Evolutionary conservation across 1,284 basidiomycete species (phyloP).

Genomic region (Anthracocystis panici-leucophaei): DNA sequence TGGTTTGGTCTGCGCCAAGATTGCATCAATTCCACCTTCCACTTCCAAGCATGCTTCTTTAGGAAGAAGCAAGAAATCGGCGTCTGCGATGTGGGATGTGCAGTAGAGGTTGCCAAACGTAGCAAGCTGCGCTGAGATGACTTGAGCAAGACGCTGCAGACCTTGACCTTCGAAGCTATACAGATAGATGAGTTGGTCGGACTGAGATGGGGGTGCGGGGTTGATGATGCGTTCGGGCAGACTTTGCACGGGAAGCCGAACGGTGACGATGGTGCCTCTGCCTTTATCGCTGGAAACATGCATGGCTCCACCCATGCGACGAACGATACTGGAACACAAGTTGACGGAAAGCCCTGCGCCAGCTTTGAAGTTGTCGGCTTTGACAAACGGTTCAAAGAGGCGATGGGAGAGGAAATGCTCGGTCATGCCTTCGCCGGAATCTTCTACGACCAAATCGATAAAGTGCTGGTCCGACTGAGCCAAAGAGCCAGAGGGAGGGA

Average conservation of each 20-base stretch:
- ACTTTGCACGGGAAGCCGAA: conserved; percentile 43
- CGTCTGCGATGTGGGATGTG: conserved; percentile 48
- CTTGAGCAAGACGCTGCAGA: conserved; percentile 47
- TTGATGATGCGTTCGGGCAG: conserved; percentile 25
- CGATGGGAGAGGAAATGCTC: conserved; percentile 50
- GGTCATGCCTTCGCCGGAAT: conserved; percentile 58
- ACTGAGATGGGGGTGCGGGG: conserved; percentile 22
- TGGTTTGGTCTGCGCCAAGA: conserved; percentile 43
- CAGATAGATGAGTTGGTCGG: conserved; percentile 52
- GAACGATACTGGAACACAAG: conserved; percentile 44
- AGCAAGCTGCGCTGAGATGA: conserved; percentile 54
- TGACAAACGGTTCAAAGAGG: conserved; percentile 55
- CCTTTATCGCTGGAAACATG: conserved; percentile 51
- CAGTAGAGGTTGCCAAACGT: conserved; percentile 57
- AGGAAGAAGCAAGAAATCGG: conserved; percentile 50
- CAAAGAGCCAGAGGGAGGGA: conserved; percentile 1
- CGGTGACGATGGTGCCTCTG: conserved; percentile 52
- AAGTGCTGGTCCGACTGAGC: conserved; percentile 12
- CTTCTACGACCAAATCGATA: conserved; percentile 49
- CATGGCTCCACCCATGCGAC: conserved; percentile 54
- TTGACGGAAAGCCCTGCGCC: conserved; percentile 50
- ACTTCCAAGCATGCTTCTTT: conserved; percentile 48
- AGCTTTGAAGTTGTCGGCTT: conserved; percentile 50
- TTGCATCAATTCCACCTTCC: conserved; percentile 39
- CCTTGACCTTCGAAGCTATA: conserved; percentile 53